Evolutionary conservation across 169 alveolate genomes (phyloP).

Genomic region (Besnoitia besnoiti): DNA sequence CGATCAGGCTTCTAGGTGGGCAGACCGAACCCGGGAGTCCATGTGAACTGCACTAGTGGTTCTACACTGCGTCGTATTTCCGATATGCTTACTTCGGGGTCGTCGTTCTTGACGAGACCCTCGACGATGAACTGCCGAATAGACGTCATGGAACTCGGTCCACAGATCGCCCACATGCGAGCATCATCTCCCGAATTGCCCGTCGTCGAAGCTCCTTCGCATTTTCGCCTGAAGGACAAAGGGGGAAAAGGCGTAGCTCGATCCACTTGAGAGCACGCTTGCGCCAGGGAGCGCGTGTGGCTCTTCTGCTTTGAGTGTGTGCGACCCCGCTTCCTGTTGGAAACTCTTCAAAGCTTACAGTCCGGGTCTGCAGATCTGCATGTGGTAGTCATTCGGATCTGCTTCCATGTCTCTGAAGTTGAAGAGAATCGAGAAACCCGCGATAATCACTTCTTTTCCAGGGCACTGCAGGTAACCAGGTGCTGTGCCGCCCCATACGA

Average conservation of each 20-base stretch:
- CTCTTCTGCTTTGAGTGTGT: no score
- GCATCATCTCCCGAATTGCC: neutral
- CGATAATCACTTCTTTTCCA: neutral
- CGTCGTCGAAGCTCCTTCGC: neutral
- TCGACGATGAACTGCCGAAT: neutral
- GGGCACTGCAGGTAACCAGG: slow-evolving; percentile 59
- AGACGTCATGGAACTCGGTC: neutral
- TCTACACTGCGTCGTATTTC: no score
- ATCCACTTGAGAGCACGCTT: no score
- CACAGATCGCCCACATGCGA: slow-evolving; percentile 31
- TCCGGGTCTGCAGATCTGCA: neutral
- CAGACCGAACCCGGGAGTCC: no score
- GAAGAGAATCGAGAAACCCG: slow-evolving; percentile 40
- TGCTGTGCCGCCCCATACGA: slow-evolving; percentile 47
- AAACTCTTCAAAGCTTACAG: neutral
- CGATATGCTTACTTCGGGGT: neutral
- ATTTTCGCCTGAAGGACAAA: neutral
- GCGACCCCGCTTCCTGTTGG: neutral
- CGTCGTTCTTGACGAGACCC: neutral
- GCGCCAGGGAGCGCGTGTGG: no score
- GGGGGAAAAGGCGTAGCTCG: no score
- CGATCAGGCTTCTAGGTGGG: no score
- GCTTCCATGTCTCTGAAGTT: slow-evolving; percentile 27
- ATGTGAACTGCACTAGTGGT: no score
- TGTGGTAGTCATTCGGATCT: neutral